Evolutionary conservation across 2,329 filamentous ascomycete species (phyloP).

Genomic region (Neospermospora avenae): DNA sequence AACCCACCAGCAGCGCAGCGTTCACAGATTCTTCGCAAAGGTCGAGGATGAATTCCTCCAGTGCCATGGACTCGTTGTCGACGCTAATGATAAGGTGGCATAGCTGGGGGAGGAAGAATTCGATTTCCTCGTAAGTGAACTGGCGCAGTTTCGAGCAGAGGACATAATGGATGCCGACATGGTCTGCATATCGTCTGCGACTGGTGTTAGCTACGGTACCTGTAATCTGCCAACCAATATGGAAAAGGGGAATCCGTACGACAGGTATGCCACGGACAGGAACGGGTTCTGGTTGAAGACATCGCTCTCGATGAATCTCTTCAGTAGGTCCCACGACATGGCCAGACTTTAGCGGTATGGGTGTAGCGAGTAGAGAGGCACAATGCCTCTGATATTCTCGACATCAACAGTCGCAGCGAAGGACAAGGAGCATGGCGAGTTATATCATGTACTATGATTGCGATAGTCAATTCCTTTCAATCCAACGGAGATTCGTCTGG

Average conservation of each 20-base stretch:
- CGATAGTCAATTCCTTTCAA: background rate
- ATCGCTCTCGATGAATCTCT: conserved; percentile 89
- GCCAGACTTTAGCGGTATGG: conserved; percentile 19
- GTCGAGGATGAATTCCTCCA: conserved; percentile 84
- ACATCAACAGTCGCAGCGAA: conserved; percentile 30
- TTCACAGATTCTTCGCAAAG: conserved; percentile 85
- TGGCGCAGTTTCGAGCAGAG: conserved; percentile 85
- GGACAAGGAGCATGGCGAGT: conserved; percentile 24
- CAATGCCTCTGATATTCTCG: conserved; percentile 35
- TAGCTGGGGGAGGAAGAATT: conserved; percentile 86
- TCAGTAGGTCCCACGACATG: conserved; percentile 83
- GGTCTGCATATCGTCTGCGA: conserved; percentile 78
- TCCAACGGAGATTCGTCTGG: background rate
- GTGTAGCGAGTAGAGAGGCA: conserved; percentile 27
- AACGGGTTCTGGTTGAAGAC: conserved; percentile 91
- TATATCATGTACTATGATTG: conserved; percentile 20
- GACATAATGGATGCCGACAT: conserved; percentile 87
- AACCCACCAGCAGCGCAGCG: conserved; percentile 71
- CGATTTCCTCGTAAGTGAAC: conserved; percentile 87
- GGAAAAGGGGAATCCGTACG: conserved; percentile 48
- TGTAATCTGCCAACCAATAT: conserved; percentile 3
- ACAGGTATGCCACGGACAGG: conserved; percentile 83
- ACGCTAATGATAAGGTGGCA: conserved; percentile 86
- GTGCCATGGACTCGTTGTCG: conserved; percentile 86
- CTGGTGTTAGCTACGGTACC: background rate